phyloP scores from a whole-genome alignment of 352 stramenopile genomes.

The Plasmopara muralis region DNA sequence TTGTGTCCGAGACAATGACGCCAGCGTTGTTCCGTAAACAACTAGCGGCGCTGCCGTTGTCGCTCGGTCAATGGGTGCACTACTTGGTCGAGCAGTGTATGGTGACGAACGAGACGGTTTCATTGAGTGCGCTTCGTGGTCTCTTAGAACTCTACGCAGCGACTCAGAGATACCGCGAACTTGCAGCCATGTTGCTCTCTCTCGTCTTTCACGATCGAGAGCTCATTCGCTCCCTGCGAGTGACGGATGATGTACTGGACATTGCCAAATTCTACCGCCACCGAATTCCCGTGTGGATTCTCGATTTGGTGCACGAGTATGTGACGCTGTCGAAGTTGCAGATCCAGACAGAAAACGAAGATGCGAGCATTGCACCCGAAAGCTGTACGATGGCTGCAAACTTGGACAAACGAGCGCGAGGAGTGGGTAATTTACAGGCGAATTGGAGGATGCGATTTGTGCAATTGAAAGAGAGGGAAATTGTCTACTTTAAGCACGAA shows the following conservation, averaged over 20 bases:
- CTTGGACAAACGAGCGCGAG: conserved; percentile 55
- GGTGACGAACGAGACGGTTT: conserved; percentile 41
- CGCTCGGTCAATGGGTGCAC: conserved; percentile 60
- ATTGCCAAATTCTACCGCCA: conserved; percentile 46
- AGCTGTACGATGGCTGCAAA: conserved; percentile 27
- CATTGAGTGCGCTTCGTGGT: conserved; percentile 34
- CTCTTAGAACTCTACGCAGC: conserved; percentile 41
- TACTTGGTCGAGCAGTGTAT: conserved; percentile 55
- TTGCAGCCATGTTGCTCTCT: conserved; percentile 50
- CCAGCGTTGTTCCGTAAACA: conserved; percentile 41
- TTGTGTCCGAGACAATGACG: conserved; percentile 73
- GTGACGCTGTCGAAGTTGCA: conserved; percentile 48
- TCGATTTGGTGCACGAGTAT: conserved; percentile 54
- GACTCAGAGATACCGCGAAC: conserved; percentile 41
- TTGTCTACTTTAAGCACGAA: conserved; percentile 68
- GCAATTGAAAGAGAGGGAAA: conserved; percentile 33
- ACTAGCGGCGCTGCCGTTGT: conserved; percentile 29
- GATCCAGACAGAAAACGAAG: conserved; percentile 43
- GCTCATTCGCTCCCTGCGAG: conserved; percentile 24
- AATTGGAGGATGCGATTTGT: conserved; percentile 74
- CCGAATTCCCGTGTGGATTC: conserved; percentile 42
- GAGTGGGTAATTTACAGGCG: conserved; percentile 45
- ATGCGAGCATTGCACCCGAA: conserved; percentile 38
- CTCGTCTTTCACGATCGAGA: conserved; percentile 42
- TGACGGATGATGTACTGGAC: conserved; percentile 44